phyloP scores from a whole-genome alignment of 805 yeast genomes.

The Candida glaebosa region DNA sequence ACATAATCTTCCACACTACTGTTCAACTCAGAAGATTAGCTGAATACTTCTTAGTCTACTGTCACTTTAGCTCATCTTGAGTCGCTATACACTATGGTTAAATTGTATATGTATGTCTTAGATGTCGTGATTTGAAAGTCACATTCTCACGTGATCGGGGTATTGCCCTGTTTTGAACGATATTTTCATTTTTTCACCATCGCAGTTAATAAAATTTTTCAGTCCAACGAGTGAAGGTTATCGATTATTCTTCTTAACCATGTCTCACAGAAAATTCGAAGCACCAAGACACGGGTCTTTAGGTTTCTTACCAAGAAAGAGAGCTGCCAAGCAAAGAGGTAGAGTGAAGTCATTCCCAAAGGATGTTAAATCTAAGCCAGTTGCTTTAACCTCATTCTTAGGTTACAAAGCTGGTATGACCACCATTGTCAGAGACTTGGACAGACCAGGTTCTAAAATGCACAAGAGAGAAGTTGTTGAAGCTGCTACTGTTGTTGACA shows the following conservation, averaged over 20 bases:
- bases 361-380: slow-evolving; percentile 97
- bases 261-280: slow-evolving; percentile 99
- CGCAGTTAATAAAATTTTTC: neutral
- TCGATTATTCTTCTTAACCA: slow-evolving; percentile 24
- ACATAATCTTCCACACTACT: no score
- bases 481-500: slow-evolving; percentile 98
- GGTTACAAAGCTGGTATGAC: slow-evolving; percentile 99
- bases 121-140: no score
- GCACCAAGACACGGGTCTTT: slow-evolving; percentile 99
- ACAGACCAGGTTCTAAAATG: slow-evolving; percentile 99
- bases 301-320: slow-evolving; percentile 99
- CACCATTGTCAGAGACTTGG: slow-evolving; percentile 99
- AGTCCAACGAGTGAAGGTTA: neutral
- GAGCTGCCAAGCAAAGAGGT: slow-evolving; percentile 98
- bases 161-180: no score
- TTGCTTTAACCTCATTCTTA: slow-evolving; percentile 97
- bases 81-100: no score
- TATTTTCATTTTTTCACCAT: slow-evolving; percentile 1
- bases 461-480: slow-evolving; percentile 99
- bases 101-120: no score
- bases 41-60: no score
- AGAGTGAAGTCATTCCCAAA: slow-evolving; percentile 99
- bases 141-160: slow-evolving; percentile 1
- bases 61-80: no score
- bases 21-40: no score